These are phyloP conservation scores for Extremus antarcticus DNA, from an alignment of 495 filamentous ascomycete genomes.

Conservation along the genomic window DNA sequence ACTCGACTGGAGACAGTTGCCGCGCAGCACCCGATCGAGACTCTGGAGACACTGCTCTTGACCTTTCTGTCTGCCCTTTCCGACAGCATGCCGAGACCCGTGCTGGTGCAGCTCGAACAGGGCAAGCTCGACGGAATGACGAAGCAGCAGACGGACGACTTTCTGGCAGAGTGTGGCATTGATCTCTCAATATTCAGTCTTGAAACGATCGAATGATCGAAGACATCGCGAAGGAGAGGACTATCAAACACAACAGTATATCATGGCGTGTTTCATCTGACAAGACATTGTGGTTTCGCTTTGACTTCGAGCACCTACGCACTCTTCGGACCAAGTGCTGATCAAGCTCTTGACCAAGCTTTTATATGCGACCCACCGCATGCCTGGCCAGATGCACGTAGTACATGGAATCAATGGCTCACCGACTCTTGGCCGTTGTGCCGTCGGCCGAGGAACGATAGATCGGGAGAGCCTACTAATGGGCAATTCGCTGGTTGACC, in stretches of 20 bases:
- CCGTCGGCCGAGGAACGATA: background rate
- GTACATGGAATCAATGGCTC: background rate
- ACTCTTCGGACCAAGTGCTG: no score
- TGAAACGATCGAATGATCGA: no score
- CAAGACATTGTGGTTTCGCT: no score
- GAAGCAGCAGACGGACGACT: constrained; percentile 20
- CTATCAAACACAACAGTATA: no score
- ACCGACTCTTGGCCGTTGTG: background rate
- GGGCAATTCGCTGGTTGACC: no score
- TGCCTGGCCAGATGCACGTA: no score
- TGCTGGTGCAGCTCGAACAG: constrained; percentile 27
- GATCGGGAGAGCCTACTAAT: no score
- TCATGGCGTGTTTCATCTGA: no score
- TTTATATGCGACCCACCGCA: no score
- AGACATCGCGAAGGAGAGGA: no score
- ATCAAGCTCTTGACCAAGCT: no score
- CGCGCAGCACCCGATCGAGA: constrained; percentile 6
- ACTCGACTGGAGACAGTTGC: constrained; percentile 6
- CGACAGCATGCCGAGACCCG: constrained; percentile 16
- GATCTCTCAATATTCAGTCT: background rate
- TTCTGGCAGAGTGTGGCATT: constrained; percentile 15
- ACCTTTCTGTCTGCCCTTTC: constrained; percentile 21
- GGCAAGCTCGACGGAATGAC: constrained; percentile 25
- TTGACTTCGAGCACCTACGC: no score
- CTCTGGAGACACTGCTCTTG: constrained; percentile 21